These are phyloP conservation scores for Globisporangium takayamanum DNA, from an alignment of 352 stramenopile species.

Conservation along the genomic window DNA sequence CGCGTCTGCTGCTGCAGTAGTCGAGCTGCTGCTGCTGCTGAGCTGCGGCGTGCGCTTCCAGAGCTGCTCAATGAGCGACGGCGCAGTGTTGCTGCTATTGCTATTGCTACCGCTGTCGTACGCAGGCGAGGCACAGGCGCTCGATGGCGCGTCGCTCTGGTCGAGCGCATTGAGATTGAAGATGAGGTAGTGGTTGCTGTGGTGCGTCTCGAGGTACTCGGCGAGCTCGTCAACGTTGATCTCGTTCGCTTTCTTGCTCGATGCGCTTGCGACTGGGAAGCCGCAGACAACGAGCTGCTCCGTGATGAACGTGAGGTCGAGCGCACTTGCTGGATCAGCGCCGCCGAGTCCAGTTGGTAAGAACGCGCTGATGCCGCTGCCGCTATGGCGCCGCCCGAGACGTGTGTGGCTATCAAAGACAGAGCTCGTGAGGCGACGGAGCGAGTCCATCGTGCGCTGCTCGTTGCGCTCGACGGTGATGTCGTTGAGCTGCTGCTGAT, in stretches of 20 bases:
- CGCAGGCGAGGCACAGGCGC: not conserved
- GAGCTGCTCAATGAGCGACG: constrained; percentile 13
- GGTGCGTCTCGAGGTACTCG: constrained; percentile 41
- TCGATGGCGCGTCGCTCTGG: constrained; percentile 13
- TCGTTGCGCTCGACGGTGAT: not conserved
- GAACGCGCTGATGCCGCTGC: constrained; percentile 15
- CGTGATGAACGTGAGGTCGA: constrained; percentile 75
- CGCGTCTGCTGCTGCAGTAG: not conserved
- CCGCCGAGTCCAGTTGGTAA: constrained; percentile 11
- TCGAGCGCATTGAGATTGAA: constrained; percentile 74
- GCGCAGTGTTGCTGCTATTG: not conserved
- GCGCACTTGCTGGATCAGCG: constrained; percentile 20
- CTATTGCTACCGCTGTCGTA: not conserved
- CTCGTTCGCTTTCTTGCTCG: constrained; percentile 65
- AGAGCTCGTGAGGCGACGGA: constrained; percentile 69
- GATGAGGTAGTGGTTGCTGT: constrained; percentile 63
- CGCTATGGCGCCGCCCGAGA: constrained; percentile 29
- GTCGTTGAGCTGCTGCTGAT: too few species aligned
- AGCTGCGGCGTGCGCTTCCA: constrained; percentile 5
- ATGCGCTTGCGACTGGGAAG: constrained; percentile 39
- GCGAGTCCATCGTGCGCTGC: constrained; percentile 48
- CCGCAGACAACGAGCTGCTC: constrained; percentile 58
- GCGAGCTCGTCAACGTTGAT: constrained; percentile 71
- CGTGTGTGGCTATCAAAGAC: constrained; percentile 44
- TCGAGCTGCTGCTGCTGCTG: not conserved